Evolutionary conservation across 176 grass and related monocot species (phyloP), one percentile per base, ranked within the genome.

Genomic region (Alloteropsis semialata): DNA sequence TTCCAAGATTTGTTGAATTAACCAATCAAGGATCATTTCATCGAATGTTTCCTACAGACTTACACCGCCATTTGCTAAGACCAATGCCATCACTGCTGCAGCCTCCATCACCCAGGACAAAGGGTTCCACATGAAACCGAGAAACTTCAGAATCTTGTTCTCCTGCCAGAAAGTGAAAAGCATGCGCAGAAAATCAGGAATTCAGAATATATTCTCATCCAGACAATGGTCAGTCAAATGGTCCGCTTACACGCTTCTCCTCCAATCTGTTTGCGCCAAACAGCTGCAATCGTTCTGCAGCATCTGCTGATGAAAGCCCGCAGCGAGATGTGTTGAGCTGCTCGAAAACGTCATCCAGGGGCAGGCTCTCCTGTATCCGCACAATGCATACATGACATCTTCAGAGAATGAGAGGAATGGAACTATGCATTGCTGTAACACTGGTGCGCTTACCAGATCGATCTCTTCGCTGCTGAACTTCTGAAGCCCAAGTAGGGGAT

Each of bases 51-150:
- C n/a, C n/a, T 7, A 69, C 6, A 10, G 27, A 84, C 91, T 91
- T 87, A 97, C 94, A 73, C 91, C 89, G 17, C 94, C 94, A 75
- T 97, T 97, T 41, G 91, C 91, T 13, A 97, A 50, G 34, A 87
- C 70, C 43, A 97, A 36, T 64, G 94, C 91, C 94, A 93, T 90
- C 12, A 93, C 15, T 4, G 91, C 94, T 64, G 91, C 94, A 57
- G 91, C 94, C 87, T 97, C 91, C 91, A 91, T 97, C 53, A 97
- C 94, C 89, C 89, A 97, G 6, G 94, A 93, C 84, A 93, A 78
- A n/a, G 94, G 94, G 24, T 97, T 97, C 94, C 94, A 97, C 94
- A 97, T 93, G 55, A 97, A 97, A 38, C 91, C 45, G 17, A 97
- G 76, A 67, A 93, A 93, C 69, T 97, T 97, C 22, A 97, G 53